Evolutionary conservation across 192 early-diverging fungal genomes (phyloP).

Genomic region (Umbelopsis sp.): DNA sequence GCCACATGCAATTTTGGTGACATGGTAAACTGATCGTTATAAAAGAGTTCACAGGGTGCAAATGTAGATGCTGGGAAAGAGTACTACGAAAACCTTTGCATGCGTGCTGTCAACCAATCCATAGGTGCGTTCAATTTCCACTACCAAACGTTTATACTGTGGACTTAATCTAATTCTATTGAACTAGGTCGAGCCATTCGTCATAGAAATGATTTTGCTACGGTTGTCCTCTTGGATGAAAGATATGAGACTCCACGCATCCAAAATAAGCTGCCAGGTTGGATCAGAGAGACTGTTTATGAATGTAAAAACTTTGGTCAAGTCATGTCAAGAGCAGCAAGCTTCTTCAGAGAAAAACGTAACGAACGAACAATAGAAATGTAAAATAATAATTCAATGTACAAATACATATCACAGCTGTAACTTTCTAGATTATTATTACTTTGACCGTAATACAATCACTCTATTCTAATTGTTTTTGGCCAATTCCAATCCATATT

Average conservation of each 20-base stretch:
- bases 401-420: neutral
- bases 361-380: neutral
- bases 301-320: conserved; percentile 53
- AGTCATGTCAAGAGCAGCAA: conserved; percentile 36
- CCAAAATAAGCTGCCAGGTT: conserved; percentile 68
- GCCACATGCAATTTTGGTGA: neutral
- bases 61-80: conserved; percentile 53
- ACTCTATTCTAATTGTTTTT: conserved; percentile 1
- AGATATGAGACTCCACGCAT: conserved; percentile 57
- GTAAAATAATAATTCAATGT: neutral
- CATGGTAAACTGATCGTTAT: neutral
- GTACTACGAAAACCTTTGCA: conserved; percentile 90
- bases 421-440: neutral
- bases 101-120: conserved; percentile 91
- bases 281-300: conserved; percentile 64
- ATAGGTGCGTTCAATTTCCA: conserved; percentile 50
- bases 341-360: conserved; percentile 49
- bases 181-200: conserved; percentile 84
- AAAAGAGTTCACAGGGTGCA: conserved; percentile 1
- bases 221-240: conserved; percentile 81
- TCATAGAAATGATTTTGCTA: conserved; percentile 85
- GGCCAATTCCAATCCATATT: conserved; percentile 61
- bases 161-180: neutral
- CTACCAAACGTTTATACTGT: neutral
- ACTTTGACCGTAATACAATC: neutral